These are phyloP conservation scores for Adansonia digitata DNA, from an alignment of 345 rosid genomes.

Conservation along the genomic window DNA sequence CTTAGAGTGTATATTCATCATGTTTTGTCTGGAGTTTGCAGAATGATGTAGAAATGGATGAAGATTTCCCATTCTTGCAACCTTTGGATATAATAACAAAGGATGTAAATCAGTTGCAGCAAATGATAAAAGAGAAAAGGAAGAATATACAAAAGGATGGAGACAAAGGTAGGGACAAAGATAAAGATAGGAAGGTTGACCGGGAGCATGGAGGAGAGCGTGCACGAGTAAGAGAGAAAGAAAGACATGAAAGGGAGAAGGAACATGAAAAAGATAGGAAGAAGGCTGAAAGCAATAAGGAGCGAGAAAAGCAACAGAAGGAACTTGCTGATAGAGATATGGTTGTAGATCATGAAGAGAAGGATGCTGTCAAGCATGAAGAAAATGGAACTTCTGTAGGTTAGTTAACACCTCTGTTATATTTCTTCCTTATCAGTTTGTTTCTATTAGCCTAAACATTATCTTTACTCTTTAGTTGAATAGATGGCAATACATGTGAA, in stretches of 20 bases:
- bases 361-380: conserved; percentile 36
- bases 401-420: conserved; percentile 13
- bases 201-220: conserved; percentile 58
- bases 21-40: conserved; percentile 41
- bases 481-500: neutral
- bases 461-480: neutral
- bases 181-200: conserved; percentile 54
- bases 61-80: conserved; percentile 93
- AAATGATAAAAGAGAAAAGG: conserved; percentile 73
- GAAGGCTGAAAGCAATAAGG: conserved; percentile 54
- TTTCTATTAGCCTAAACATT: neutral
- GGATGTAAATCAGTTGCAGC: conserved; percentile 70
- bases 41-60: conserved; percentile 78
- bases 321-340: conserved; percentile 46
- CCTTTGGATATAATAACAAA: conserved; percentile 95
- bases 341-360: conserved; percentile 48
- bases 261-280: conserved; percentile 35
- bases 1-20: conserved; percentile 21
- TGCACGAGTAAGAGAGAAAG: conserved; percentile 62
- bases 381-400: conserved; percentile 62
- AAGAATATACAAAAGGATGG: conserved; percentile 50
- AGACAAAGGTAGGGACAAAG: conserved; percentile 61
- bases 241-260: conserved; percentile 60
- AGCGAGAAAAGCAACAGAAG: conserved; percentile 56
- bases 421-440: conserved; percentile 1